phyloP scores from a whole-genome alignment of 768 basidiomycete genomes.

The Russula griseocarnosa region DNA sequence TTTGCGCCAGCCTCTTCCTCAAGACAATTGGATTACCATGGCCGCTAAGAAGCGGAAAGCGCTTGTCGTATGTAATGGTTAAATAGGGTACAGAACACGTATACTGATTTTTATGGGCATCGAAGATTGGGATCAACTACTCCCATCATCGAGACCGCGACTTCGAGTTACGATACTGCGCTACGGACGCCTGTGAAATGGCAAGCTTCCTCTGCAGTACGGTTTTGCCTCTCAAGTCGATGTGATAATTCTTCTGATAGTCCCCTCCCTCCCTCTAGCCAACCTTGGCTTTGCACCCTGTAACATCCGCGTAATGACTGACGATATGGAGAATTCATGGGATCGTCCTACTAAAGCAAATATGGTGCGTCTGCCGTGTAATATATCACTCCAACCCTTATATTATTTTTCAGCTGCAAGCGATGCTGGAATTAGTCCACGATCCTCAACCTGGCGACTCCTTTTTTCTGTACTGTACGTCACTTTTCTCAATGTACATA shows the following conservation, averaged over 20 bases:
- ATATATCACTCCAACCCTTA: background rate
- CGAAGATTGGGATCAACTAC: conserved; percentile 14
- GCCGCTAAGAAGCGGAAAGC: background rate
- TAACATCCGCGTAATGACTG: background rate
- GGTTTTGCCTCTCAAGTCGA: background rate
- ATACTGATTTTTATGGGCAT: background rate
- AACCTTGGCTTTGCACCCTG: background rate
- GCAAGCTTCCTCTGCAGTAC: conserved; percentile 5
- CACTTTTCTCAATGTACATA: background rate
- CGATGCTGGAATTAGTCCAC: background rate
- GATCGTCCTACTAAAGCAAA: background rate
- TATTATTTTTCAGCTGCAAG: background rate
- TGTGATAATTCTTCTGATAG: background rate
- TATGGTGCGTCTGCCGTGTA: background rate
- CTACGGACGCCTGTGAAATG: background rate
- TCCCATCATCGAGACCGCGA: background rate
- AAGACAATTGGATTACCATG: background rate
- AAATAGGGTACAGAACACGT: too few species aligned
- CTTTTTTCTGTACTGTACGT: conserved; percentile 9
- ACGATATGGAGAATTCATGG: background rate
- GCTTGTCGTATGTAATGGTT: background rate
- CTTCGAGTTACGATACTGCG: background rate
- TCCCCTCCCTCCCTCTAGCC: background rate
- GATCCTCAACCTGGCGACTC: background rate
- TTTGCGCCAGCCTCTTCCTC: background rate